Evolutionary conservation across 192 early-diverging fungal species (phyloP).

Genomic region (Entomortierella lignicola): DNA sequence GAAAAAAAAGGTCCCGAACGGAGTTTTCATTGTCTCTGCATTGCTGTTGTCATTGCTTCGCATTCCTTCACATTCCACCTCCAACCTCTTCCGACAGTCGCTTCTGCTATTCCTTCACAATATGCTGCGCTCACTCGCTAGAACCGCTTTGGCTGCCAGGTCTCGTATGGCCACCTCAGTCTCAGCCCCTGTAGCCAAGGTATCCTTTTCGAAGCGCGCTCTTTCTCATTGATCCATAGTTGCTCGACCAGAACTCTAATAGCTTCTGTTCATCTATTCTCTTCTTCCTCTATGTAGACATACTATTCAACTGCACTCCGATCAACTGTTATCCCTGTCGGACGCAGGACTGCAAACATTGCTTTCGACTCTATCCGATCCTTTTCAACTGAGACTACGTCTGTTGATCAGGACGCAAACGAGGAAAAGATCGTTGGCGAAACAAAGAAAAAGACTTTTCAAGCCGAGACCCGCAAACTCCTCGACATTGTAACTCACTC

Average conservation of each 20-base stretch:
- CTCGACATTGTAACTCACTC: constrained; percentile 74
- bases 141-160: constrained; percentile 39
- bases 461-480: constrained; percentile 71
- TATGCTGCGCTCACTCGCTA: constrained; percentile 47
- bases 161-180: constrained; percentile 7
- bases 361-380: constrained; percentile 38
- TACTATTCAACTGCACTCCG: constrained; percentile 37
- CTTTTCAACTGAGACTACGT: constrained; percentile 29
- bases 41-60: not conserved
- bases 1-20: not conserved
- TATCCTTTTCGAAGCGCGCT: constrained; percentile 5
- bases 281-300: constrained; percentile 5
- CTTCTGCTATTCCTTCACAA: not conserved
- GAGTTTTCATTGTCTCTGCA: not conserved
- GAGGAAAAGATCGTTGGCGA: constrained; percentile 50
- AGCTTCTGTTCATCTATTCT: not conserved
- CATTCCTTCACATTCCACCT: not conserved
- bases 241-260: not conserved
- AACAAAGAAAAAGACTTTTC: constrained; percentile 61
- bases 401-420: constrained; percentile 22
- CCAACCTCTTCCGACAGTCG: constrained; percentile 1
- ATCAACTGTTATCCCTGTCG: constrained; percentile 21
- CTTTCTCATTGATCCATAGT: not conserved
- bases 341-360: constrained; percentile 15
- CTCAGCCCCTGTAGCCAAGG: constrained; percentile 24